Conservation (phyloP, 352 stramenopile species). For the Phytophthora quininea region DNA sequence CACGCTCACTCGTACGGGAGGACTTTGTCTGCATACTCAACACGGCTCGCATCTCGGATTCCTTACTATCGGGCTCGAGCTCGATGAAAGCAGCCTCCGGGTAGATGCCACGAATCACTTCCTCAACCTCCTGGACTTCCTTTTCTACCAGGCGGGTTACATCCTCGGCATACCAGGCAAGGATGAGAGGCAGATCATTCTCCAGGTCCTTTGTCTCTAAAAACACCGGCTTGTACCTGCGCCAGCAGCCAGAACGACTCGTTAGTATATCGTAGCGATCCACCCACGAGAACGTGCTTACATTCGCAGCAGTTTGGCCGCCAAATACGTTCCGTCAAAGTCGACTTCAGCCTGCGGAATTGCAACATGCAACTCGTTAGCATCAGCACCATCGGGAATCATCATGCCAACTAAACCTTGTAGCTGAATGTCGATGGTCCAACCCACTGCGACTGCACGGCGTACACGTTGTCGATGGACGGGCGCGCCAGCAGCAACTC, state of each 20-base stretch:
- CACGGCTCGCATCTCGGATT: slow-evolving; percentile 87
- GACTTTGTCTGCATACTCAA: slow-evolving; percentile 84
- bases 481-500: slow-evolving; percentile 79
- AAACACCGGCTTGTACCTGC: slow-evolving; percentile 94
- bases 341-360: slow-evolving; percentile 94
- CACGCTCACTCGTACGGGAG: slow-evolving; percentile 82
- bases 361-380: slow-evolving; percentile 13
- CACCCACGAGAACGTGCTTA: slow-evolving; percentile 29
- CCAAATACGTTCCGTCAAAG: slow-evolving; percentile 98
- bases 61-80: slow-evolving; percentile 95
- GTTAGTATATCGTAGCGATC: slow-evolving; percentile 2
- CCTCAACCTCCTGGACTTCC: slow-evolving; percentile 96
- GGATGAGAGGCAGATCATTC: slow-evolving; percentile 92
- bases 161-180: slow-evolving; percentile 96
- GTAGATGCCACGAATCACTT: slow-evolving; percentile 92
- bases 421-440: slow-evolving; percentile 98
- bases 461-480: slow-evolving; percentile 95
- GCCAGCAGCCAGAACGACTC: slow-evolving; percentile 6
- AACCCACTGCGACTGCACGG: slow-evolving; percentile 98
- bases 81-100: slow-evolving; percentile 97
- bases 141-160: slow-evolving; percentile 96
- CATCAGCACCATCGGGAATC: not conserved
- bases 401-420: slow-evolving; percentile 72
- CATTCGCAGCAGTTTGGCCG: slow-evolving; percentile 93
- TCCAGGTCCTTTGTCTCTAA: slow-evolving; percentile 90